Percentiles rank a stretch among this genome's conserved stretches.
Evolutionary conservation across 805 yeast species (phyloP).

Genomic region (Blastobotrys chiropterorum): DNA sequence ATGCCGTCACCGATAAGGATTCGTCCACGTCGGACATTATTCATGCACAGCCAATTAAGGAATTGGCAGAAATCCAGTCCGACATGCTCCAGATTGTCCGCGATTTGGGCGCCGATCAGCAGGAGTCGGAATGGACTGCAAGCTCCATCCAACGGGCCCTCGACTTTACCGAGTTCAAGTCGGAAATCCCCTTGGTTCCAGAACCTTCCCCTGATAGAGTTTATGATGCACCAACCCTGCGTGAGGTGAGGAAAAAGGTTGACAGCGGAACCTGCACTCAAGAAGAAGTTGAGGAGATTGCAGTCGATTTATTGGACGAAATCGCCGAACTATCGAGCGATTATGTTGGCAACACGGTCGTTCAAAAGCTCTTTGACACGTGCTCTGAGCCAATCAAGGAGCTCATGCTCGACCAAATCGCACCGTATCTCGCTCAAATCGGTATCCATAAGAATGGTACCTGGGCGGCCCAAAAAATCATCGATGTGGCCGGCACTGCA

Average conservation of each 20-base stretch:
- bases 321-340: conserved; percentile 88
- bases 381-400: conserved; percentile 68
- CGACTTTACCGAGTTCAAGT: conserved; percentile 18
- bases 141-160: conserved; percentile 29
- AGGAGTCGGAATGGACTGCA: conserved; percentile 24
- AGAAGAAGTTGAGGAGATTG: conserved; percentile 71
- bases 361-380: conserved; percentile 78
- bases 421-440: conserved; percentile 80
- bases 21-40: background rate
- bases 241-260: conserved; percentile 76
- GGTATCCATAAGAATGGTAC: conserved; percentile 97
- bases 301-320: conserved; percentile 79
- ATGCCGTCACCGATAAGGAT: conserved; percentile 15
- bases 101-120: conserved; percentile 31
- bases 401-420: conserved; percentile 69
- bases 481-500: conserved; percentile 61
- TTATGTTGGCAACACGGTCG: conserved; percentile 91
- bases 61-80: conserved; percentile 24
- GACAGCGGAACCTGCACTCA: conserved; percentile 49
- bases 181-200: conserved; percentile 54
- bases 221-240: conserved; percentile 80
- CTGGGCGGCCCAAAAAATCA: conserved; percentile 98
- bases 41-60: background rate
- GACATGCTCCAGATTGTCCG: conserved; percentile 29
- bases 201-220: conserved; percentile 61